phyloP scores from a whole-genome alignment of 305 asterid species.

The Solanum hybrid region DNA sequence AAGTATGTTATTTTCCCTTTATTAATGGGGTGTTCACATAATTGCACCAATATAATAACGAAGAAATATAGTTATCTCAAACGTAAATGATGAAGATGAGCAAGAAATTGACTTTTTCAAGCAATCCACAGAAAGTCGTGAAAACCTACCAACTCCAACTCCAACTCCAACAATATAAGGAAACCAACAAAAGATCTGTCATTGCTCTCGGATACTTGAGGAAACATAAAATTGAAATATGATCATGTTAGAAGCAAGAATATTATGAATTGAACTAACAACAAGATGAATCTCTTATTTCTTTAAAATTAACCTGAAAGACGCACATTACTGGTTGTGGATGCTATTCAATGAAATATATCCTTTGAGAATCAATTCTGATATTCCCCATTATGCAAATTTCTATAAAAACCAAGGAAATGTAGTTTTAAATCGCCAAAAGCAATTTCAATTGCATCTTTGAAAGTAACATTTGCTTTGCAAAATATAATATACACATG shows the following conservation, averaged over 20 bases:
- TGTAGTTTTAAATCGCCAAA: neutral
- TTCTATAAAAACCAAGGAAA: neutral
- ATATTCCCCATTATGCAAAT: neutral
- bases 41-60: neutral
- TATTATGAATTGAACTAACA: neutral
- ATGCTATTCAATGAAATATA: neutral
- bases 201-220: neutral
- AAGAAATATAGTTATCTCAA: neutral
- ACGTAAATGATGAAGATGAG: neutral
- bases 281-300: neutral
- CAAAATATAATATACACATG: conserved; percentile 31
- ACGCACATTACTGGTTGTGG: neutral
- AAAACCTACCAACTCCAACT: too few species aligned
- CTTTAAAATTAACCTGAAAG: neutral
- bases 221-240: neutral
- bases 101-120: neutral
- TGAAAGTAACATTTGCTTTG: conserved; percentile 14
- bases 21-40: neutral
- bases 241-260: neutral
- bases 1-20: too few species aligned
- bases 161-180: too few species aligned
- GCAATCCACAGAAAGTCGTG: neutral
- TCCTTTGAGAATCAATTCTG: neutral
- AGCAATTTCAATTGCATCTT: neutral
- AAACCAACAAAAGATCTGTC: too few species aligned